Evolutionary conservation across 2,329 filamentous ascomycete genomes (phyloP).

Genomic region (Fusarium protoensiforme): DNA sequence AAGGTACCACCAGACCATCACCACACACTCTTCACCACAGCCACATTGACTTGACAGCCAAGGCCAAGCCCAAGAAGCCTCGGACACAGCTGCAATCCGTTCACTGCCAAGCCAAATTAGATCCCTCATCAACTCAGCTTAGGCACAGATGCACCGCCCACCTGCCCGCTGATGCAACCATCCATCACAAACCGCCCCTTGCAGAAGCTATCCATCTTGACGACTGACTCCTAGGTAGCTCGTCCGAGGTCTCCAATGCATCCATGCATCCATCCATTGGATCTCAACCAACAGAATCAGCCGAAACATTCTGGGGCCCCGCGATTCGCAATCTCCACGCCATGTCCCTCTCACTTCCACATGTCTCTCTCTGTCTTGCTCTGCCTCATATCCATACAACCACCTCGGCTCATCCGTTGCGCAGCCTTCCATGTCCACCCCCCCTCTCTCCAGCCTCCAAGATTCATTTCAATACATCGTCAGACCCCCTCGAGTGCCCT

Average conservation of each 20-base stretch:
- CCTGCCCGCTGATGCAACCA: not conserved
- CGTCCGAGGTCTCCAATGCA: not conserved
- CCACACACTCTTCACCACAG: not conserved
- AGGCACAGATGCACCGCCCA: not conserved
- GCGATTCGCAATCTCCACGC: conserved; percentile 29
- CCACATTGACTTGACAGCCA: not conserved
- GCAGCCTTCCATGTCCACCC: not conserved
- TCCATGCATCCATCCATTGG: no score
- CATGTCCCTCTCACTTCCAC: conserved; percentile 15
- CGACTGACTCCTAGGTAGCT: not conserved
- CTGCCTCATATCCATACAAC: not conserved
- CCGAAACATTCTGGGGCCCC: conserved; percentile 19
- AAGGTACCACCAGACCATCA: not conserved
- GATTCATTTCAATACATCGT: not conserved
- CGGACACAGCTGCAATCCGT: not conserved
- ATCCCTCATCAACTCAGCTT: not conserved
- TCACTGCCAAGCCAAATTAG: not conserved
- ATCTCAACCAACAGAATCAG: conserved; percentile 15
- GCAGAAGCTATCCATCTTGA: conserved; percentile 3
- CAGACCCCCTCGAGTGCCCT: not conserved
- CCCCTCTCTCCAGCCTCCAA: not conserved
- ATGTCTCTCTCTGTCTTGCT: conserved; percentile 6
- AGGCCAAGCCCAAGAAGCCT: not conserved
- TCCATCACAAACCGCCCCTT: conserved; percentile 8
- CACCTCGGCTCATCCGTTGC: conserved; percentile 23